Evolutionary conservation across 495 filamentous ascomycete species (phyloP), one percentile per base, ranked within the genome.

Genomic region (Penicillium steckii): DNA sequence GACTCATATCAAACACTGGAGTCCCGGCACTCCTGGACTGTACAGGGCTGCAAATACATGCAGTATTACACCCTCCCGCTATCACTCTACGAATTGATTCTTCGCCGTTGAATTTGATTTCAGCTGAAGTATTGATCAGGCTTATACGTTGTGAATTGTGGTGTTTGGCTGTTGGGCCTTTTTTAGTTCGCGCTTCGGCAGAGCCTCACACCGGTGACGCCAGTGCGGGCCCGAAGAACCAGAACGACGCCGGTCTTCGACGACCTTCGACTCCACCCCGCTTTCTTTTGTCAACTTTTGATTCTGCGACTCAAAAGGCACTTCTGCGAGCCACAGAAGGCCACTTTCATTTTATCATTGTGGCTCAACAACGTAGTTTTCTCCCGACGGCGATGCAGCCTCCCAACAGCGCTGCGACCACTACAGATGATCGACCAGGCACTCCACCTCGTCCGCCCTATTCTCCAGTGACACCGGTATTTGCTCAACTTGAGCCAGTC

Each of bases 361-460:
- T 41, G 38, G 38, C 38, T 21, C 38, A 21, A 21, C 38, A 41
- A 8, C 38, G 38, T 19, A 41, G 38, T 41, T 41, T 41, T 41
- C 38, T 29, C 30, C 30, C 38, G 12, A 17, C 30, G 23, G 44
- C 44, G 41, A 56, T 56, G 48, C 48, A 64, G 35, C 27, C 50
- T 21, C 33, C 37, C 25, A 43, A 51, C 13, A 30, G 35, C 10
- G 41, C 43, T 48, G 50, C 52, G 38, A 40, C 21, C 46, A 40
- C 17, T 37, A 41, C 33, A 15, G 49, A 56, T 35, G 61, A 65
- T 45, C 66, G 70, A 19, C 65, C 68, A 33, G 65, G 68, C 24
- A 77, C 74, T 18, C 74, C 74, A 43, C 73, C 73, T 35, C 70
- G 68, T 24, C 75, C 75, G 22, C 70, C 75, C 7, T 78, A 77